Base-by-base conservation (phyloP, 768 basidiomycete genomes). In the Lanmaoa rubissima region DNA sequence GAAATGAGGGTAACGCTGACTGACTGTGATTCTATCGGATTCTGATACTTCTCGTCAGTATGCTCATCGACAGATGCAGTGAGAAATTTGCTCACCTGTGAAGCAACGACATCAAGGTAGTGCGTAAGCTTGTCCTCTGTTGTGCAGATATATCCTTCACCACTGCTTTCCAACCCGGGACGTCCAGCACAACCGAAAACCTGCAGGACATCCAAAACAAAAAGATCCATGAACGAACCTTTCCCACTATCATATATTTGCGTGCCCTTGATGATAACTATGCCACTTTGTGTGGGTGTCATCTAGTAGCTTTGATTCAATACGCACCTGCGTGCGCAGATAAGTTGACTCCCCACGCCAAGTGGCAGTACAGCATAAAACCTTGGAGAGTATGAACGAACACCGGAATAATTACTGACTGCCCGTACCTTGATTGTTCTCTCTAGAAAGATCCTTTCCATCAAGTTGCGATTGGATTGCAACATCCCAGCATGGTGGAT, bases 401-500 rank as follows among this genome's bases (percentile, higher is more conserved):
- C 12, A 39, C 13, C 12, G 17, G 31, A 45, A 49, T 21, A 36
- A 50, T 17, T 26, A n/a, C 3, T 14, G 13, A 45, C 47, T 32
- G 51, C 60, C 43, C 57, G 53, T 28, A 94, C 96, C 81, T 98
- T 99, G 72, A 98, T 94, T 11, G 84, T 89, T 66, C 85, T 83
- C 16, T 89, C 87, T 65, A 90, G 90, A 59, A 99, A 98, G 84
- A 98, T 84, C 65, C 83, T 81, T 73, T 98, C 97, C 85, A 90
- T 94, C 79, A 98, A 83, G 69, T 93, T 98, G 61, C 97, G 80
- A 68, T 99, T 97, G 7, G 87, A 84, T 46, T 97, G 80, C 58
- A 99, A 74, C 97, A 99, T 98, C 4, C 97, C 97, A 38, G 97
- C 97, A 73, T 99, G 97, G 72, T 98, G 96, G 45, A 99, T 98